These are phyloP conservation scores for Solidago caesia DNA, from an alignment of 129 eudicot genomes.

Conservation along the genomic window DNA sequence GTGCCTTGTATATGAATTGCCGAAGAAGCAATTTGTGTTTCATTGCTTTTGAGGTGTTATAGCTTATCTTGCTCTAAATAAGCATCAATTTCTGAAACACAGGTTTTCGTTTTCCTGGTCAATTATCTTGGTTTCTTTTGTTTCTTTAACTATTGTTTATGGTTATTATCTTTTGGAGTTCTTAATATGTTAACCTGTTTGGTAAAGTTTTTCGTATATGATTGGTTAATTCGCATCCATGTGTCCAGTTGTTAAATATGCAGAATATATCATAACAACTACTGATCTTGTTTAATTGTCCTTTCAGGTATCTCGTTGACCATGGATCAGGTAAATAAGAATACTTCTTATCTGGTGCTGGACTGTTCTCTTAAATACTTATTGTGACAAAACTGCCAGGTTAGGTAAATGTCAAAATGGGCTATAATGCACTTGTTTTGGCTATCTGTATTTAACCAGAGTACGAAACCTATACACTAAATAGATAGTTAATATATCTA, in stretches of 20 bases:
- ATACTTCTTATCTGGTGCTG: neutral
- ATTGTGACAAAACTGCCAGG: neutral
- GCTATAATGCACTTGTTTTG: neutral
- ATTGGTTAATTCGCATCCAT: neutral
- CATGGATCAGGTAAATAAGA: conserved; percentile 59
- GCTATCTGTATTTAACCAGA: neutral
- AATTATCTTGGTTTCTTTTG: no score
- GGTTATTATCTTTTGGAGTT: neutral
- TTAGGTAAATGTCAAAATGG: neutral
- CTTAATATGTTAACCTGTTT: neutral
- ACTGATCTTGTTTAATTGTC: conserved; percentile 16
- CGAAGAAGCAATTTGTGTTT: neutral
- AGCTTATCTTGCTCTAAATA: neutral
- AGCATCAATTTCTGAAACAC: neutral
- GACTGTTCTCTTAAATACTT: neutral
- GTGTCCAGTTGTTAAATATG: neutral
- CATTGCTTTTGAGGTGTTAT: neutral
- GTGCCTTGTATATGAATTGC: neutral
- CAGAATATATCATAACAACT: neutral
- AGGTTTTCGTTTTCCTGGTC: no score
- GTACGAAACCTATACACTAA: neutral
- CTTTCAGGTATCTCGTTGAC: conserved; percentile 62
- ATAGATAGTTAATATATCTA: no score
- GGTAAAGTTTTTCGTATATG: neutral
- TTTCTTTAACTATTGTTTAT: no score